Evolutionary conservation across 2,329 filamentous ascomycete species (phyloP).

Genomic region (Esteya vermicola): DNA sequence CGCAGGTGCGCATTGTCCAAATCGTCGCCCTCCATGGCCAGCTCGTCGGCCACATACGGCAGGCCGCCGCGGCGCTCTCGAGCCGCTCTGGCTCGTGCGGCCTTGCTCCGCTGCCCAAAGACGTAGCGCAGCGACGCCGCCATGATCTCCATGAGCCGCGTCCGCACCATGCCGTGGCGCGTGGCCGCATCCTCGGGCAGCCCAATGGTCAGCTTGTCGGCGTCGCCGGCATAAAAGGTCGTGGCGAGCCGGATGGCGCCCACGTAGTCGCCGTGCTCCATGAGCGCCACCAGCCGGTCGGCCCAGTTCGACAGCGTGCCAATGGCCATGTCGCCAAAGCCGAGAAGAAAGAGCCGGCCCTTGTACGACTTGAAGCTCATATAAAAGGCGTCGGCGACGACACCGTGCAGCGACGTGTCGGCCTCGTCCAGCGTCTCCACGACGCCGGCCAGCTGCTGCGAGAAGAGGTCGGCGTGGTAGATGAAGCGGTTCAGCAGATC

Average conservation of each 20-base stretch:
- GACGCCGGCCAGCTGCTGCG: slow-evolving; percentile 65
- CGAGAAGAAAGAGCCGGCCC: slow-evolving; percentile 77
- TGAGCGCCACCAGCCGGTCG: slow-evolving; percentile 78
- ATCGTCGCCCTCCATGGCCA: not conserved
- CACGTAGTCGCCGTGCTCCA: slow-evolving; percentile 95
- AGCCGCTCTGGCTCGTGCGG: slow-evolving; percentile 8
- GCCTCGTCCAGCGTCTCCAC: slow-evolving; percentile 83
- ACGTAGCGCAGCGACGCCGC: slow-evolving; percentile 80
- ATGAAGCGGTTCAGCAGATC: slow-evolving; percentile 87
- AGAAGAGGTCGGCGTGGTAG: slow-evolving; percentile 83
- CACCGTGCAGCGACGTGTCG: slow-evolving; percentile 81
- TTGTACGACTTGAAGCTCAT: slow-evolving; percentile 98
- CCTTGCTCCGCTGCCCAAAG: slow-evolving; percentile 49
- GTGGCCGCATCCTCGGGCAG: slow-evolving; percentile 68
- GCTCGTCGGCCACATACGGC: too few species aligned
- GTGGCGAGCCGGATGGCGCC: slow-evolving; percentile 82
- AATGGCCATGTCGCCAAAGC: slow-evolving; percentile 86
- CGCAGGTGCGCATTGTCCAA: slow-evolving; percentile 48
- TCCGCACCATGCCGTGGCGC: slow-evolving; percentile 69
- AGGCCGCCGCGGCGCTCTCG: too few species aligned
- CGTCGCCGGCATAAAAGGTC: slow-evolving; percentile 77
- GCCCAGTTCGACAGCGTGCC: slow-evolving; percentile 95
- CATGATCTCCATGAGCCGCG: slow-evolving; percentile 88
- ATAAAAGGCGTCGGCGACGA: slow-evolving; percentile 92
- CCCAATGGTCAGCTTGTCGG: slow-evolving; percentile 90